Conservation (phyloP, 495 filamentous ascomycete species). For the Lichina pygmaea region DNA sequence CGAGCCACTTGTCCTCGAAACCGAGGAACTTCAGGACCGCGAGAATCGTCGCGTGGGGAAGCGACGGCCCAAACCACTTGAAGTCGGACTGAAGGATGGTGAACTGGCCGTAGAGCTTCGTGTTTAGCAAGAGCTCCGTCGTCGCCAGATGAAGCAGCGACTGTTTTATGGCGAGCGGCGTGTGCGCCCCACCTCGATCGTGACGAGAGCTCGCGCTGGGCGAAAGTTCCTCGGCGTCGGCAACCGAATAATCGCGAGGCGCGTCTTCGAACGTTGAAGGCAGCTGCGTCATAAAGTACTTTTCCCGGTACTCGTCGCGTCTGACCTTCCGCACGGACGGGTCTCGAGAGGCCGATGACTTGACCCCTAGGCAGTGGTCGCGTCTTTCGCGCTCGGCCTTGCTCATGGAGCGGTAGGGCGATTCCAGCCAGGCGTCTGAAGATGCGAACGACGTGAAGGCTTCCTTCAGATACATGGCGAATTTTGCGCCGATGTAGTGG, state of each 20-base stretch:
- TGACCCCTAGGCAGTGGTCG: constrained; percentile 18
- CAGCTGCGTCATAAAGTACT: constrained; percentile 28
- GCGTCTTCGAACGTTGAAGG: constrained; percentile 9
- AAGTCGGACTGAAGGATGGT: constrained; percentile 35
- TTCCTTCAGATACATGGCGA: constrained; percentile 27
- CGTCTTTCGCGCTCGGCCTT: constrained; percentile 19
- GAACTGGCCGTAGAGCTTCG: constrained; percentile 24
- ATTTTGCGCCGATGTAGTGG: constrained; percentile 34
- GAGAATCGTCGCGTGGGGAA: constrained; percentile 31
- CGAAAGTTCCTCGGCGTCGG: constrained; percentile 9
- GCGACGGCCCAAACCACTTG: constrained; percentile 29
- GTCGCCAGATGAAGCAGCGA: constrained; percentile 31
- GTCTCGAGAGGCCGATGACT: background rate
- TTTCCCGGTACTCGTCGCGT: constrained; percentile 14
- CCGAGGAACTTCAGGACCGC: constrained; percentile 31
- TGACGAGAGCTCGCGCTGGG: constrained; percentile 3
- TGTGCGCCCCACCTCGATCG: constrained; percentile 9
- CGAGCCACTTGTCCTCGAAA: constrained; percentile 27
- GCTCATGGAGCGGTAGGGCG: constrained; percentile 13
- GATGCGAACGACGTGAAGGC: constrained; percentile 17
- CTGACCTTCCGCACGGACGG: constrained; percentile 13
- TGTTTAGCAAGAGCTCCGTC: constrained; percentile 34
- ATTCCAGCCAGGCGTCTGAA: constrained; percentile 14
- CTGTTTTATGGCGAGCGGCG: constrained; percentile 27
- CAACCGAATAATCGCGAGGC: constrained; percentile 11